Evolutionary conservation across 1,139 yeast genomes (phyloP).

Genomic region (Suhomyces anneliseae): DNA sequence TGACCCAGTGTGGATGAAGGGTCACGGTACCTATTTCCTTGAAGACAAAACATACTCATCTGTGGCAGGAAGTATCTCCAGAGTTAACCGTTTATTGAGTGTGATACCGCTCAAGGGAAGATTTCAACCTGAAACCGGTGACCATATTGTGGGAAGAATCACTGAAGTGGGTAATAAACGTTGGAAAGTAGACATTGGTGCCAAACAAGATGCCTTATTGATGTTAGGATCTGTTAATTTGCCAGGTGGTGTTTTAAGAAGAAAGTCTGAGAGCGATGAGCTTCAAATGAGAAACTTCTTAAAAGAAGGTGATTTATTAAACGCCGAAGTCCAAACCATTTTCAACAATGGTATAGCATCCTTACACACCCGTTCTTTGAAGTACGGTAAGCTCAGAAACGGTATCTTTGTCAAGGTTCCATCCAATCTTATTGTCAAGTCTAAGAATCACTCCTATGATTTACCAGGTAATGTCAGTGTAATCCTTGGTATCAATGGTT

Average conservation of each 20-base stretch:
- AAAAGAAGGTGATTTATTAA: slow-evolving; percentile 94
- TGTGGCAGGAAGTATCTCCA: slow-evolving; percentile 85
- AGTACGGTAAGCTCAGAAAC: slow-evolving; percentile 92
- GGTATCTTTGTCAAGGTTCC: slow-evolving; percentile 85
- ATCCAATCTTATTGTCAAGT: slow-evolving; percentile 74
- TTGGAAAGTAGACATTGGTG: slow-evolving; percentile 97
- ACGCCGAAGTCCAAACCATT: slow-evolving; percentile 93
- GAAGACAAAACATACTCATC: slow-evolving; percentile 77
- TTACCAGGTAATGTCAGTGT: slow-evolving; percentile 90
- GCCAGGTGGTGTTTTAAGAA: slow-evolving; percentile 94
- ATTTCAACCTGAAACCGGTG: slow-evolving; percentile 93
- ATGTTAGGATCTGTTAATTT: slow-evolving; percentile 94
- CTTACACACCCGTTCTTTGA: slow-evolving; percentile 89
- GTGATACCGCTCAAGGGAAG: slow-evolving; percentile 86
- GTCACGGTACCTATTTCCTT: slow-evolving; percentile 91
- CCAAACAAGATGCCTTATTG: slow-evolving; percentile 85
- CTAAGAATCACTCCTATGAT: slow-evolving; percentile 82
- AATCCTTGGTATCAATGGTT: slow-evolving; percentile 93
- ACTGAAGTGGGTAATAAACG: slow-evolving; percentile 92
- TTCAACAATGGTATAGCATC: slow-evolving; percentile 92
- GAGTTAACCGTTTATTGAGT: slow-evolving; percentile 83
- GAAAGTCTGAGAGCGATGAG: slow-evolving; percentile 94
- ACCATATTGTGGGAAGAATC: slow-evolving; percentile 90
- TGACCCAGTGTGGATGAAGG: slow-evolving; percentile 98
- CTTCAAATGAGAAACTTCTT: slow-evolving; percentile 91